Evolutionary conservation across 1,284 basidiomycete species (phyloP), one percentile per base, ranked within the genome.

Genomic region (Puccinia hordei): DNA sequence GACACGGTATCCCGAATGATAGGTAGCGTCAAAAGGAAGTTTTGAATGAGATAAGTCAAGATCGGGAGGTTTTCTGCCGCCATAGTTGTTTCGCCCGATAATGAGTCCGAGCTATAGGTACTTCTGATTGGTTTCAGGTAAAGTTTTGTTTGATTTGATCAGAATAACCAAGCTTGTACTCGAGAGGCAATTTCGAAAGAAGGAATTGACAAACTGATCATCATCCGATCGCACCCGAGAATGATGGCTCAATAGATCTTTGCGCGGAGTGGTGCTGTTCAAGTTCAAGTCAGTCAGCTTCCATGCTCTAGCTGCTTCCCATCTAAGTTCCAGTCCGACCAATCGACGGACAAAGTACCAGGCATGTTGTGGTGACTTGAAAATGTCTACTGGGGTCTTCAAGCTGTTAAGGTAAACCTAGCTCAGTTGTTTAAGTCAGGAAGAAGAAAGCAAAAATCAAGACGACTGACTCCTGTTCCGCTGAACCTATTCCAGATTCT

Each of bases 1-100:
- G 77, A 30, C 68, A 65, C 68, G 19, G 79, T 82, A 38, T 83
- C 83, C 33, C 83, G 82, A 51, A 83, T 71, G 80, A 83, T 82
- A 0, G 83, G 83, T 61, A 83, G 79, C 2, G 83, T 82, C 49
- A 83, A 74, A 57, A 83, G 81, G 65, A 83, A 83, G 68, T 83
- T 81, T 13, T 82, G 83, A 57, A 83, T 82, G 30, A 83, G 81
- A 78, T 82, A 83, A 12, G 82, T 81, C 19, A 83, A 72, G 73
- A 83, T 82, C 17, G 83, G 83, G 5, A 81, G 61, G 38, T 22
- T 57, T 68, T 68, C 75, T 41, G 75, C 51, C 30, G 51, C 61
- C 30, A 41, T 68, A 2, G 65, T 41, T 35, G 44, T 68, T 53
- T 57, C 73, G 27, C 33, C 61, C 5, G 41, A 75, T 63, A 44